These are phyloP conservation scores for Trichoderma asperelloides DNA, from an alignment of 495 filamentous ascomycete genomes.

Conservation along the genomic window DNA sequence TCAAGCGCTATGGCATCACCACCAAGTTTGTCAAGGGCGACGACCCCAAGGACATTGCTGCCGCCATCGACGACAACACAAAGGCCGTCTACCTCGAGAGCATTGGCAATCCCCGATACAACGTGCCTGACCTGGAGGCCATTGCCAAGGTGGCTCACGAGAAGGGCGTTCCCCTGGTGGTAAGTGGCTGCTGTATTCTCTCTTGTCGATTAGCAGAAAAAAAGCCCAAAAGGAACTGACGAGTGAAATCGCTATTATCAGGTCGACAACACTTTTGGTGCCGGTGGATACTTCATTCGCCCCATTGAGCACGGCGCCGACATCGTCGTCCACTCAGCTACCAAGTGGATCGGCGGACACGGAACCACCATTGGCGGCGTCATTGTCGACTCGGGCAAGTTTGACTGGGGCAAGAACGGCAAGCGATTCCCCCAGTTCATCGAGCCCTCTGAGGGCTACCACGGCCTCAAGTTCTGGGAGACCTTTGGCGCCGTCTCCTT, in stretches of 20 bases:
- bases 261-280: constrained; percentile 97
- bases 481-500: constrained; percentile 83
- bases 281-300: constrained; percentile 81
- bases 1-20: constrained; percentile 76
- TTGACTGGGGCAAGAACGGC: constrained; percentile 88
- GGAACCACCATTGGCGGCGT: constrained; percentile 92
- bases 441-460: constrained; percentile 87
- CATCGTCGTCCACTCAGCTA: constrained; percentile 91
- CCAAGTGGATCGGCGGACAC: constrained; percentile 98
- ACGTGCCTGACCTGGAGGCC: constrained; percentile 81
- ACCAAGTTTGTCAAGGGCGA: constrained; percentile 90
- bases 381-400: constrained; percentile 86
- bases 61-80: constrained; percentile 87
- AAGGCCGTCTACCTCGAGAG: constrained; percentile 95
- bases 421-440: constrained; percentile 89
- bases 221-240: neutral
- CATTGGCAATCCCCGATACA: constrained; percentile 94
- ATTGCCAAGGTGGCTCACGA: constrained; percentile 75
- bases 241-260: constrained; percentile 21
- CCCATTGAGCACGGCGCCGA: constrained; percentile 92
- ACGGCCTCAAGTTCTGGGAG: constrained; percentile 96
- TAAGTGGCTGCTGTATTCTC: constrained; percentile 30
- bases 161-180: constrained; percentile 75
- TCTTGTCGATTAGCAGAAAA: neutral
- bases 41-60: constrained; percentile 70